Base-by-base conservation (phyloP, 176 grass and related monocot genomes). In the Phragmites australis region DNA sequence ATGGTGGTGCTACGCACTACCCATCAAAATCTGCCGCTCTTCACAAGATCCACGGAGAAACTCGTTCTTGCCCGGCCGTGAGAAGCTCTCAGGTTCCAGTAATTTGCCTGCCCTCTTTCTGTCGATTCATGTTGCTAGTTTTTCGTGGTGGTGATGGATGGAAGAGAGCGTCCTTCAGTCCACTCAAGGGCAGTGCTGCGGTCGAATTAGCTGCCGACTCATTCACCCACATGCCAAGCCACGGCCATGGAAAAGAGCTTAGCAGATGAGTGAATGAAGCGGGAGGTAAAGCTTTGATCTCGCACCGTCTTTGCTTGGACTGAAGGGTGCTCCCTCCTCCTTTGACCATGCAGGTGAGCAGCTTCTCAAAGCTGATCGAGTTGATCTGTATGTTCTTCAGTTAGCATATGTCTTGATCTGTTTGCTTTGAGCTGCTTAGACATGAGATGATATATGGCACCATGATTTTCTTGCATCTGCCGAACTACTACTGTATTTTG, bases 161-260 rank as follows among this genome's bases (percentile, higher is more conserved):
- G 86, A 88, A 95, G 93, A 92, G 93, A 95, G 93, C 93, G 88
- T 95, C 90, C 93, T 95, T 95, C 87, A 90, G 93, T 87, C 90
- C 93, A 95, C 93, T 92, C 86, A 95, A 26, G 51, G 89, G 44
- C 74, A 74, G 74, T 92, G 77, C 32, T 72, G 44, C 79, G 76
- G 57, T 95, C 88, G 72, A 92, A 92, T 90, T 95, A 95, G 84
- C 93, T 95, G 93, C 93, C 93, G 93, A 92, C 79, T 95, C 93
- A 95, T 95, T 95, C 93, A 92, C 82, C 81, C 90, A 95, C 81
- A 77, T 95, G 78, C 87, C 64, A 90, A 95, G 90, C 79, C 63
- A 75, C 50, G 42, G 57, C 34, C 41, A 47, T 64, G 70, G 25
- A 52, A 65, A 79, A 22, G 65, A 78, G 84, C 93, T 95, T 92